phyloP scores from a whole-genome alignment of 176 grass and related monocot genomes.

The Phyllostachys edulis region DNA sequence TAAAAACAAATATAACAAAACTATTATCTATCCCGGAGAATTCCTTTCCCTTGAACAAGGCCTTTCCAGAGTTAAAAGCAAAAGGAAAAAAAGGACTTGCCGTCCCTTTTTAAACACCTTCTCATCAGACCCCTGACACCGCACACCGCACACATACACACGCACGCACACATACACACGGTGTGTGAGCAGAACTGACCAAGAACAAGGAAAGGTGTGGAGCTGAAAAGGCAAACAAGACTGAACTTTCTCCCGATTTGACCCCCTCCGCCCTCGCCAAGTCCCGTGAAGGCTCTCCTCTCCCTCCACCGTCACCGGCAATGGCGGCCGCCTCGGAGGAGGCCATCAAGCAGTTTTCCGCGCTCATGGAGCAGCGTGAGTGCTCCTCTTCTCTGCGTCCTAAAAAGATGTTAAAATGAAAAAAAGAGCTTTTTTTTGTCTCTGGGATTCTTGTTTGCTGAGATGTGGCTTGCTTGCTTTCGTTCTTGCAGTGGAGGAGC shows the following conservation, averaged over 20 bases:
- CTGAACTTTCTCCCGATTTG: background rate
- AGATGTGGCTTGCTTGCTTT: conserved; percentile 29
- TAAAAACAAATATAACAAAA: too few relatives aligned
- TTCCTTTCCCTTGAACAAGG: too few relatives aligned
- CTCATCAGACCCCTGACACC: background rate
- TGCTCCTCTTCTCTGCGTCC: background rate
- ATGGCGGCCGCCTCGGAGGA: conserved; percentile 75
- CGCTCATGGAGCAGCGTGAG: conserved; percentile 74
- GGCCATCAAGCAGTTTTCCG: conserved; percentile 79
- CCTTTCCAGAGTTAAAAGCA: background rate
- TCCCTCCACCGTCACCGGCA: conserved; percentile 30
- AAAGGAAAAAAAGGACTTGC: background rate
- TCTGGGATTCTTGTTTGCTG: conserved; percentile 29
- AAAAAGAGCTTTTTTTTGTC: background rate
- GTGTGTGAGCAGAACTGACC: background rate
- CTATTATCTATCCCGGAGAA: too few relatives aligned
- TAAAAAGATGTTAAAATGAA: background rate
- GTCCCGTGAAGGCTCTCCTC: background rate
- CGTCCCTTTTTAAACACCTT: background rate
- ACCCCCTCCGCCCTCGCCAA: conserved; percentile 16
- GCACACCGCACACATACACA: background rate
- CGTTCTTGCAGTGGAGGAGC: conserved; percentile 65
- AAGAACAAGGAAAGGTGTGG: background rate
- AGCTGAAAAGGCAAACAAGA: conserved; percentile 15
- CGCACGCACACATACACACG: background rate